These are phyloP conservation scores for Trifolium subterraneum DNA, from an alignment of 306 rosid species.

Conservation along the genomic window DNA sequence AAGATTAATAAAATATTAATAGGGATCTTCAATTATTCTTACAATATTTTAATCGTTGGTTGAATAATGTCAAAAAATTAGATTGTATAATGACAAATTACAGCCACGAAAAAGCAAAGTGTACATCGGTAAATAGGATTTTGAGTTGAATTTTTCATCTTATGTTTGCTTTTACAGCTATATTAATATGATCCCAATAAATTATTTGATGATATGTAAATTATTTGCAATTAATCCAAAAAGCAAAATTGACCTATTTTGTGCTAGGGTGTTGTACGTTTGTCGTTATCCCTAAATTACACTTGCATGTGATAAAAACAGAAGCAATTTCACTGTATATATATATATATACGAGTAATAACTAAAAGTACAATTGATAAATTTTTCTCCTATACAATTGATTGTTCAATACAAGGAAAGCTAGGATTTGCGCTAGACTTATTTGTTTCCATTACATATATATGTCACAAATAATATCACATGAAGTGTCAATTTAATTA, in stretches of 20 bases:
- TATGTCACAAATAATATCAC: slow-evolving; percentile 8
- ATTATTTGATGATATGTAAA: slow-evolving; percentile 17
- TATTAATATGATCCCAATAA: background rate
- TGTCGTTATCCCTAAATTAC: slow-evolving; percentile 42
- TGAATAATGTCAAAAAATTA: slow-evolving; percentile 36
- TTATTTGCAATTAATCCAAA: slow-evolving; percentile 7
- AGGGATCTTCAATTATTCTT: slow-evolving; percentile 4
- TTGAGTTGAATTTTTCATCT: slow-evolving; percentile 42
- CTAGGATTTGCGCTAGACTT: slow-evolving; percentile 31
- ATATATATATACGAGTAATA: no score
- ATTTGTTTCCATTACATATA: slow-evolving; percentile 42
- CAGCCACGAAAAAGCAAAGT: slow-evolving; percentile 41
- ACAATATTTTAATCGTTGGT: slow-evolving; percentile 29
- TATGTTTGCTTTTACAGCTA: slow-evolving; percentile 45
- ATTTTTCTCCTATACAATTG: slow-evolving; percentile 28
- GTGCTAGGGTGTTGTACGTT: slow-evolving; percentile 23
- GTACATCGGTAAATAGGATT: slow-evolving; percentile 43
- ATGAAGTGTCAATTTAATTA: slow-evolving; percentile 40
- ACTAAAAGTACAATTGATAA: slow-evolving; percentile 33
- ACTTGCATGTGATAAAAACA: slow-evolving; percentile 49
- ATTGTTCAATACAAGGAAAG: slow-evolving; percentile 28
- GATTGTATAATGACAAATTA: slow-evolving; percentile 46
- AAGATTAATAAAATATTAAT: slow-evolving; percentile 17
- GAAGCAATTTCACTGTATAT: slow-evolving; percentile 38
- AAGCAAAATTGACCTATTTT: slow-evolving; percentile 14